Base-by-base conservation (phyloP, 2,329 filamentous ascomycete genomes). In the Sporothrix phasma region DNA sequence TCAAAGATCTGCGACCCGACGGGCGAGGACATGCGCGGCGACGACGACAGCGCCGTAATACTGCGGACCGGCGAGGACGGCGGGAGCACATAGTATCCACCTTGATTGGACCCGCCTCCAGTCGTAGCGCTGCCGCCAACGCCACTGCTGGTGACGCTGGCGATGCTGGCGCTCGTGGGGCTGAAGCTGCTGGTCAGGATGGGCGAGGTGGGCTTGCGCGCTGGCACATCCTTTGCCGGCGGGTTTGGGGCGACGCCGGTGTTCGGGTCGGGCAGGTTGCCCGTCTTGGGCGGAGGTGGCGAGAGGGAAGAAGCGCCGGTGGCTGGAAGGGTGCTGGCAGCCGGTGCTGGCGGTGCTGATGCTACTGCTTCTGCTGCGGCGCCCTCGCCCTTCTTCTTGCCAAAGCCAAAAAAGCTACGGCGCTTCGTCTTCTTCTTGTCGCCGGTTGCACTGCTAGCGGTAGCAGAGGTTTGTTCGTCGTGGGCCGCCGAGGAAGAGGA, bases 1-100 rank as follows among this genome's bases (percentile, higher is more conserved):
- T 97, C 93, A 73, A 97, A 97, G 71, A 97, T 97, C 70, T 88
- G 85, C 4, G 85, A 88, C 31, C 83, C 81, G 11, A 91, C 89
- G 15, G 92, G 90, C 22, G 91, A 96, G 62, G 88, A 84, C 51
- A 92, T 76, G 58, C 88, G 83, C 4, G 91, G 88, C 8, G 91
- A 93, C 10, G 84, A 82, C 13, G 88, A 87, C 51, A 90, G 76
- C 61, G 53, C 67, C 3, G 63, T 54, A 24, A 66, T 43, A 45
- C 83, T 84, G 64, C 85, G 84, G 65, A 78, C 80, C 3, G 89
- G 89, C 2, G 89, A 91, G 0, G 85, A 79, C 15, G 86, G 84
- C 5, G 86, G 84, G 11, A 80, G 73, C 54, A 76, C 74, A 70
- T 78, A 75, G 69, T 68, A 65, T 10, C 64, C 62, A 37, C 64